Conservation (phyloP, 148 eudicot genomes). For the Nepenthes gracilis region DNA sequence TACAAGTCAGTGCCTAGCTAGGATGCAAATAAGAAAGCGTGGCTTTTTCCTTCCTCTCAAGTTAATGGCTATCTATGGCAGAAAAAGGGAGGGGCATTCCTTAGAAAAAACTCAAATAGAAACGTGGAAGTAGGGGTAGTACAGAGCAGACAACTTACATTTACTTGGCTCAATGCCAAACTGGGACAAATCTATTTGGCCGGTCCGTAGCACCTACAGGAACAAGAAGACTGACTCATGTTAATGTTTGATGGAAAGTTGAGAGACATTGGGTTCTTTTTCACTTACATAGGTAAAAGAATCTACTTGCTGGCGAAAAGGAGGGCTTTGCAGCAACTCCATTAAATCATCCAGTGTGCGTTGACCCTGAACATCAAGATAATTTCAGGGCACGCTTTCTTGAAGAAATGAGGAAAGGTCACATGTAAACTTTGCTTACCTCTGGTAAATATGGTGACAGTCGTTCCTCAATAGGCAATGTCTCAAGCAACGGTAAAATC, state of each 20-base stretch:
- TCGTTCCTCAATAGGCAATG: conserved; percentile 54
- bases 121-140: no score
- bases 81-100: neutral
- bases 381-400: conserved; percentile 1
- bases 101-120: no score
- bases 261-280: neutral
- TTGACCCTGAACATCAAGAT: conserved; percentile 48
- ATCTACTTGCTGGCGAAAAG: conserved; percentile 97
- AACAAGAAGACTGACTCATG: neutral
- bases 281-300: conserved; percentile 89
- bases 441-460: conserved; percentile 79
- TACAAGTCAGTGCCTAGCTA: neutral
- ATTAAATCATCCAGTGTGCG: conserved; percentile 60
- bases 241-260: neutral
- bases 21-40: neutral
- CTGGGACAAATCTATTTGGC: conserved; percentile 89
- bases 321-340: conserved; percentile 88
- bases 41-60: neutral
- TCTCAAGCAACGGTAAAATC: conserved; percentile 58
- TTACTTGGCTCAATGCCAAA: conserved; percentile 92
- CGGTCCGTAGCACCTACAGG: conserved; percentile 79
- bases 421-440: conserved; percentile 25
- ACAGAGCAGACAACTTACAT: conserved; percentile 41
- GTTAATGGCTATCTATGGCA: neutral
- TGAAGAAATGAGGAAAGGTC: conserved; percentile 1